Base-by-base conservation (phyloP, 139 green algal species). In the Coelastrella sp. region DNA sequence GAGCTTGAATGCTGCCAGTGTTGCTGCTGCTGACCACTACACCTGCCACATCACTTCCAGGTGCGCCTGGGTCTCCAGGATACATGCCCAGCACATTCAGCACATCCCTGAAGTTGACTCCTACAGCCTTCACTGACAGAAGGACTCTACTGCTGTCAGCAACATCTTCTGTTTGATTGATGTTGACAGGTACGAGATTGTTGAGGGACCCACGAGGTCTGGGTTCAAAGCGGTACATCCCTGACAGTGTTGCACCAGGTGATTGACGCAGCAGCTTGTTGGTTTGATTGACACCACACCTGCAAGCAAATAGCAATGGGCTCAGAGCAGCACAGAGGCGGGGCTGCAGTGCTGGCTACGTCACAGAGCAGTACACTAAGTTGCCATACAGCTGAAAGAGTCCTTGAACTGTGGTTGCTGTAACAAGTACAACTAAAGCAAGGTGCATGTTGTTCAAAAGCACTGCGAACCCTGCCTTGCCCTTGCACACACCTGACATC, bases 91-190 rank as follows among this genome's bases (percentile, higher is more conserved):
- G 41, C 60, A 95, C 53, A 34, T 82, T 81, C 4, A 87, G 69
- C 69, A 95, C 92, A 50, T 96, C 93, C 51, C 94, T 87, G 95
- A 98, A 98, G 88, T 98, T 98, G 51, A 98, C 62, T 2, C 95
- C 95, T 34, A 98, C 91, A 6, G 94, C 94, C 57, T 90, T 87
- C 13, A 98, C 94, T 6, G 84, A 57, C 43, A 98, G 11, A 34
- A 93, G 48, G 48, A 93, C 77, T 27, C 60, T 76, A 27, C 27
- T 32, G 79, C 62, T 25, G 92, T 40, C 76, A 83, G 62, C n/a
- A 80, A 71, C 35, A 57, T 71, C 30, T 57, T 19, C 32, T 50
- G 75, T 60, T 37, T 53, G 34, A 9, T 35, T 50, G 17, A 32
- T 30, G 53, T 53, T 82, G 53, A 82, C 53, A 4, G 92, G 85